phyloP scores from a whole-genome alignment of 805 yeast species.

The Sugiyamaella marilandica region DNA sequence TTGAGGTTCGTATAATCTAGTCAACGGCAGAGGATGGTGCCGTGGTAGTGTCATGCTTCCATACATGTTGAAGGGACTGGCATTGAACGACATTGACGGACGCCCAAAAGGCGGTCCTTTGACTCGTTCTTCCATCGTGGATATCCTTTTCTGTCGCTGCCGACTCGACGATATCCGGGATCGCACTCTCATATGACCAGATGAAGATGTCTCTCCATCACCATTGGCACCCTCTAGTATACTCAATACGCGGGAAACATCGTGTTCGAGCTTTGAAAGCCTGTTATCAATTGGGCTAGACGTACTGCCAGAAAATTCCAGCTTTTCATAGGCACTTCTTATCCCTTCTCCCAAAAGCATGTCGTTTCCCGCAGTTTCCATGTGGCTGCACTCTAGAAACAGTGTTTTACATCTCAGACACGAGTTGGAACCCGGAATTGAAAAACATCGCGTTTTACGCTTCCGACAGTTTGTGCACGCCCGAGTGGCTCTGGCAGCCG shows the following conservation, averaged over 20 bases:
- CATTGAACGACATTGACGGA: conserved; percentile 36
- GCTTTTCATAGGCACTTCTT: conserved; percentile 3
- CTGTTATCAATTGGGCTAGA: conserved; percentile 20
- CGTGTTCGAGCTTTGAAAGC: conserved; percentile 7
- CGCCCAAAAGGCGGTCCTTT: conserved; percentile 31
- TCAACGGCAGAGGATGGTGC: conserved; percentile 36
- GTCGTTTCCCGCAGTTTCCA: conserved; percentile 13
- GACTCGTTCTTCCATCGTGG: conserved; percentile 8
- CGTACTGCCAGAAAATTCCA: neutral
- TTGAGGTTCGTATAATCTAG: conserved; percentile 31
- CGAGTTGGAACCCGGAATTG: conserved; percentile 40
- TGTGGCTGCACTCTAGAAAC: conserved; percentile 50
- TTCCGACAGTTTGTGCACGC: conserved; percentile 55
- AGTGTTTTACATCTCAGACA: conserved; percentile 59
- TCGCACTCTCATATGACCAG: neutral
- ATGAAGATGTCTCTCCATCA: neutral
- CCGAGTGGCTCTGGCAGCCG: conserved; percentile 38
- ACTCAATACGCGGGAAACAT: conserved; percentile 6
- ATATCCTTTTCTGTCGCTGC: conserved; percentile 2
- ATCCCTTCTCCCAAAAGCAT: neutral
- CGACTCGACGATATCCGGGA: conserved; percentile 3
- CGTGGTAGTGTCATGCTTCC: conserved; percentile 32
- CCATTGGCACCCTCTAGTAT: conserved; percentile 8
- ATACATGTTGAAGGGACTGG: conserved; percentile 44
- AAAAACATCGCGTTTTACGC: conserved; percentile 59